A percentile compares a stretch with the other conserved stretches of the same genome.
These are phyloP conservation scores for Phytophthora fragariaefolia DNA, from an alignment of 352 stramenopile species.

Conservation along the genomic window DNA sequence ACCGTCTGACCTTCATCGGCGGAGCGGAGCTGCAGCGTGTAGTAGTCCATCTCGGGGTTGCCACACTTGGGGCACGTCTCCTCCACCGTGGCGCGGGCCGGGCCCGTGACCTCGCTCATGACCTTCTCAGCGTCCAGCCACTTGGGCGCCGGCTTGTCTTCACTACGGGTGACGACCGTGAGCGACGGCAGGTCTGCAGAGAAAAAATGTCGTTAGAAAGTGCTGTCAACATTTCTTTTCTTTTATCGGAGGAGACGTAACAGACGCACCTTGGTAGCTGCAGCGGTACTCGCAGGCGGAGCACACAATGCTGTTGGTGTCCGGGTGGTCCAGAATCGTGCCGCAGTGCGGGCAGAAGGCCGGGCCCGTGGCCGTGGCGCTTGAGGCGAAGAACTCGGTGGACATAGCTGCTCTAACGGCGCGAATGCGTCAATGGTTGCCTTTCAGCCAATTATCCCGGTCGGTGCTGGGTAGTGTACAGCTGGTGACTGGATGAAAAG, in stretches of 20 bases:
- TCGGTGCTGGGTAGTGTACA: not conserved
- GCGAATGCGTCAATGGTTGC: conserved; percentile 21
- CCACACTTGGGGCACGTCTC: conserved; percentile 98
- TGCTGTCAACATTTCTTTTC: not conserved
- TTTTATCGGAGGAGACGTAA: not conserved
- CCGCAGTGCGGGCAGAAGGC: conserved; percentile 91
- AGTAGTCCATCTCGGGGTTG: conserved; percentile 98
- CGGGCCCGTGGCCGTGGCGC: conserved; percentile 61
- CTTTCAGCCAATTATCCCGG: conserved; percentile 38
- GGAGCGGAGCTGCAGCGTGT: conserved; percentile 98
- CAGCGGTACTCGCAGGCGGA: conserved; percentile 87
- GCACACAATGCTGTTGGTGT: conserved; percentile 90
- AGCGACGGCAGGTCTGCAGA: conserved; percentile 80
- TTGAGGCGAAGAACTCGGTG: conserved; percentile 75
- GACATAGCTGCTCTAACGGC: conserved; percentile 37
- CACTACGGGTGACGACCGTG: conserved; percentile 74
- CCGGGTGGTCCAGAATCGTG: conserved; percentile 87
- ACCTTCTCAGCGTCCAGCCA: conserved; percentile 78
- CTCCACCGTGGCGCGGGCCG: conserved; percentile 95
- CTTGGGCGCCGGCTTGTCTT: conserved; percentile 81
- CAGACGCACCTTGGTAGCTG: conserved; percentile 73
- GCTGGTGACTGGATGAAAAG: not conserved
- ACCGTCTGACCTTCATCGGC: conserved; percentile 99
- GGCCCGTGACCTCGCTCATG: conserved; percentile 85
- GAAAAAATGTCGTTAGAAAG: conserved; percentile 2